phyloP scores from a whole-genome alignment of 305 asterid genomes.

The Withania somnifera region DNA sequence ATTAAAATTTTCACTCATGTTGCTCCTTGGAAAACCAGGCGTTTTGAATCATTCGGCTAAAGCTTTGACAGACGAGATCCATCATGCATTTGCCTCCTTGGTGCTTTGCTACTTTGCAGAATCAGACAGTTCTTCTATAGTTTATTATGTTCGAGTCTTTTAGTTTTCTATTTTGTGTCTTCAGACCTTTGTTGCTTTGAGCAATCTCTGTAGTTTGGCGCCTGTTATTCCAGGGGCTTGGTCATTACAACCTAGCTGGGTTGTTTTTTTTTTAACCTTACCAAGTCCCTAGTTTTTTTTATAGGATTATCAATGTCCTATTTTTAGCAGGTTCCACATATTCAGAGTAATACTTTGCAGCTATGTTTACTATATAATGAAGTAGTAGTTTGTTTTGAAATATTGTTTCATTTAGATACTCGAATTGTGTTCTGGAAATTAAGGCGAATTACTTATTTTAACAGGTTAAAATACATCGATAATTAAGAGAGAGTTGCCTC shows the following conservation, averaged over 20 bases:
- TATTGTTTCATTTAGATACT: not conserved
- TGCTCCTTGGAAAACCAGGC: not conserved
- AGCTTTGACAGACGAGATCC: not conserved
- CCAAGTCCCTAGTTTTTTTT: constrained; percentile 24
- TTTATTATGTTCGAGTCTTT: not conserved
- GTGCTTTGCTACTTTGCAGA: not conserved
- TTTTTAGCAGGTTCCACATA: constrained; percentile 21
- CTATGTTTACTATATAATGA: constrained; percentile 3
- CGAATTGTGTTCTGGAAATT: no score
- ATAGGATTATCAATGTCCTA: constrained; percentile 27
- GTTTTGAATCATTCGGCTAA: not conserved
- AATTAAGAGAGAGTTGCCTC: no score
- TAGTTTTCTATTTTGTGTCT: not conserved
- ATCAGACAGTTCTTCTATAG: not conserved
- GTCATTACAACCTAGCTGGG: constrained; percentile 34
- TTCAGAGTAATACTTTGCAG: constrained; percentile 26
- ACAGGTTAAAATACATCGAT: not conserved
- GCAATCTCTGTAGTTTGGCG: constrained; percentile 9
- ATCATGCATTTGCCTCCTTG: not conserved
- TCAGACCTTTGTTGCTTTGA: constrained; percentile 10
- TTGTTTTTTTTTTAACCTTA: constrained; percentile 22
- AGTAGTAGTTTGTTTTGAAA: not conserved
- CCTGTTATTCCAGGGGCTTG: constrained; percentile 19
- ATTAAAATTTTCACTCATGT: constrained; percentile 8
- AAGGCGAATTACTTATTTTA: not conserved